Conservation (phyloP, 129 eudicot species). For the Sambucus nigra region DNA sequence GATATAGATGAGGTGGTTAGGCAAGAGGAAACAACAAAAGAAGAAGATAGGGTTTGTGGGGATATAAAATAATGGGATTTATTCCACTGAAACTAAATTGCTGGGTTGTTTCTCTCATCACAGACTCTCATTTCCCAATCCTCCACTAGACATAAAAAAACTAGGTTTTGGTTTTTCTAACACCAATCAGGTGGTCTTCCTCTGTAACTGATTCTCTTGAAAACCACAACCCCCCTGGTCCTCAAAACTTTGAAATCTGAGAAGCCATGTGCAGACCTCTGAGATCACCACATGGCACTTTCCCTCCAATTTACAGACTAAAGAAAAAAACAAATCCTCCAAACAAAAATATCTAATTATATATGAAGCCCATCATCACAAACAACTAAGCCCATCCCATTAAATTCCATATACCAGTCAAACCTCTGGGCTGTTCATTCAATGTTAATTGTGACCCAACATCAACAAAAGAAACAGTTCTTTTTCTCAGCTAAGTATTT, state of each 20-base stretch:
- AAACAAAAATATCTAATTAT: constrained; percentile 1
- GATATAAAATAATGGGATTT: neutral
- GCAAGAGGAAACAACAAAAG: neutral
- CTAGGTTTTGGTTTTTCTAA: constrained; percentile 2
- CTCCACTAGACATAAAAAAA: constrained; percentile 2
- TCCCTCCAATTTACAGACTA: constrained; percentile 13
- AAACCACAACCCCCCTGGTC: constrained; percentile 33
- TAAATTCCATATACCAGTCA: neutral
- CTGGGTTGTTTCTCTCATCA: constrained; percentile 12
- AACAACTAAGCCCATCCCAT: constrained; percentile 1
- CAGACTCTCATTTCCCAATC: constrained; percentile 21
- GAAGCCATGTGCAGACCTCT: constrained; percentile 90
- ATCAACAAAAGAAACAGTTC: neutral
- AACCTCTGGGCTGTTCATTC: neutral
- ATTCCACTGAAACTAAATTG: constrained; percentile 1
- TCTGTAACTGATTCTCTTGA: constrained; percentile 71
- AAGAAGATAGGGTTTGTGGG: constrained; percentile 3
- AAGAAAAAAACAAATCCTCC: neutral
- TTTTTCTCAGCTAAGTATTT: neutral
- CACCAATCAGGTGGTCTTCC: constrained; percentile 34
- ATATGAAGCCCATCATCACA: constrained; percentile 8
- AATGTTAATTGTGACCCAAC: neutral
- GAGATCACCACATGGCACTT: constrained; percentile 76
- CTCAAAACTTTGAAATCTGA: constrained; percentile 50
- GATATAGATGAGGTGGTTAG: neutral